phyloP scores from a whole-genome alignment of 2,329 filamentous ascomycete genomes.

The Fusarium tanahbumbuense region DNA sequence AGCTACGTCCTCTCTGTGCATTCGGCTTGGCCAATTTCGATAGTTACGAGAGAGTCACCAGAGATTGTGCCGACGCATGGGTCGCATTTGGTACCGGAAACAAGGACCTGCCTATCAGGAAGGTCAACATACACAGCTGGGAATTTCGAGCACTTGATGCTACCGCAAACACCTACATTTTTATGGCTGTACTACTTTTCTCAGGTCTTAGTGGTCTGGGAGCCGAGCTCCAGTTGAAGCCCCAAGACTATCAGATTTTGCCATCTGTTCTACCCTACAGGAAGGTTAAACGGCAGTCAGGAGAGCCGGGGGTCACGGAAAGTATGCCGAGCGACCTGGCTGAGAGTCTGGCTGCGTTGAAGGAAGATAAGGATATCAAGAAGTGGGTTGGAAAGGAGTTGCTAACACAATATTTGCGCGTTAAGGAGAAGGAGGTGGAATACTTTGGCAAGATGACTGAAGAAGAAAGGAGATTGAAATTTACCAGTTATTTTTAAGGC shows the following conservation, averaged over 20 bases:
- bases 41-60: not conserved
- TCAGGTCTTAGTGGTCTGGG: no score
- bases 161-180: not conserved
- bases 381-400: not conserved
- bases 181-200: not conserved
- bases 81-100: accelerated
- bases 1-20: not conserved
- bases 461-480: not conserved
- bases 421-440: not conserved
- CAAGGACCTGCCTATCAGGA: not conserved
- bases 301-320: not conserved
- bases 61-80: not conserved
- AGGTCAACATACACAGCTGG: not conserved
- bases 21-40: not conserved
- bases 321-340: not conserved
- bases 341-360: not conserved
- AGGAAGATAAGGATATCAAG: not conserved
- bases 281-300: not conserved
- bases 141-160: not conserved
- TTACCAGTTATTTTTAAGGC: no score
- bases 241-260: not conserved
- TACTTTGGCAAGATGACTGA: not conserved
- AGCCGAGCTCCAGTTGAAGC: accelerated
- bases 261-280: accelerated
- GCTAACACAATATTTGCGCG: not conserved